phyloP scores from a whole-genome alignment of 2,329 filamentous ascomycete genomes.

The Blastomyces parvus region DNA sequence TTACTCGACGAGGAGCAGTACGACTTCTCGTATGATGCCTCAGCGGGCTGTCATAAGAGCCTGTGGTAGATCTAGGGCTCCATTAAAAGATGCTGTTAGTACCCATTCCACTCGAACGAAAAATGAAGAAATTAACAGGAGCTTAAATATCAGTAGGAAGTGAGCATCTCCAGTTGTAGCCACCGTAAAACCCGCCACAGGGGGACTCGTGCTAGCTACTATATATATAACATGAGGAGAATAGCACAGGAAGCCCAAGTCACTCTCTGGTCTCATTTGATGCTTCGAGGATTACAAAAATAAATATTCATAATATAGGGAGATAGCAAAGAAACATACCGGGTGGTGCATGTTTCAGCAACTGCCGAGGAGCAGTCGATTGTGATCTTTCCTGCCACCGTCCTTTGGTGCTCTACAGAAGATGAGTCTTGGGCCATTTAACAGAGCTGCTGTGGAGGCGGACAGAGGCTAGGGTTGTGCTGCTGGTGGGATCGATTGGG shows the following conservation, averaged over 20 bases:
- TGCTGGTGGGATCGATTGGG: neutral
- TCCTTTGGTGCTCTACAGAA: slow-evolving; percentile 1
- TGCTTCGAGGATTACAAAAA: neutral
- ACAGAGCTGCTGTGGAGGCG: neutral
- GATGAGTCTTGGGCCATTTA: slow-evolving; percentile 6
- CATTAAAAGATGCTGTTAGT: neutral
- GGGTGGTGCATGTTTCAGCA: neutral
- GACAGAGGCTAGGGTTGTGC: neutral
- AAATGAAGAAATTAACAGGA: neutral
- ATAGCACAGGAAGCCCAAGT: neutral
- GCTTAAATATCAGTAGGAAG: neutral
- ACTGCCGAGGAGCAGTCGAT: neutral
- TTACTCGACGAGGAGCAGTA: slow-evolving; percentile 53
- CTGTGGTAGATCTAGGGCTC: slow-evolving; percentile 10
- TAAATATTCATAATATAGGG: neutral
- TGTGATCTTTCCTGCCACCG: neutral
- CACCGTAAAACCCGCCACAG: neutral
- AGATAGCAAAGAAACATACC: slow-evolving; percentile 4
- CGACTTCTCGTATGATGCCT: slow-evolving; percentile 47
- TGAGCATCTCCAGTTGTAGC: neutral
- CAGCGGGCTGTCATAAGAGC: slow-evolving; percentile 14
- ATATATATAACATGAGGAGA: neutral
- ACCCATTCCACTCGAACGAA: neutral
- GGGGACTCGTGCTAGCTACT: neutral
- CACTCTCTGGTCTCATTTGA: neutral